These are phyloP conservation scores for Cladosporium sp. DNA, from an alignment of 2,329 filamentous ascomycete species.

Conservation along the genomic window DNA sequence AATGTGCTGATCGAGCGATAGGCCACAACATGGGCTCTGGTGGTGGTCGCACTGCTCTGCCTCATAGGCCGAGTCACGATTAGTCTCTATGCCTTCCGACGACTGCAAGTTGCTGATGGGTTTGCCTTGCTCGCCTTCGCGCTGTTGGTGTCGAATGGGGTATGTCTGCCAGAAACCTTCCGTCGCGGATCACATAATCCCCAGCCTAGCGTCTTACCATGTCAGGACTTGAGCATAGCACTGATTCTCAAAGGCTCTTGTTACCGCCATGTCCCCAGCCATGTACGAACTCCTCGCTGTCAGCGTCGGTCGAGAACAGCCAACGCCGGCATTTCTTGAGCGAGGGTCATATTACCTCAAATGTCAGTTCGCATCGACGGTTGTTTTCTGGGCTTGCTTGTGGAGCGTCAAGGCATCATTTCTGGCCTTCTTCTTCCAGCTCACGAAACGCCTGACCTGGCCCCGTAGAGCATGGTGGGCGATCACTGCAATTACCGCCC, in stretches of 20 bases:
- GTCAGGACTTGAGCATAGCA: neutral
- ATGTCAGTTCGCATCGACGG: slow-evolving; percentile 26
- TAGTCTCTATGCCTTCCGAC: slow-evolving; percentile 9
- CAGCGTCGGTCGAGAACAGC: neutral
- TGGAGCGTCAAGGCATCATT: slow-evolving; percentile 30
- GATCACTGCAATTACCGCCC: slow-evolving; percentile 21
- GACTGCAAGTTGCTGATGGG: slow-evolving; percentile 19
- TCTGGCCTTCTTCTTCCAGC: slow-evolving; percentile 25
- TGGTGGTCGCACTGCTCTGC: neutral
- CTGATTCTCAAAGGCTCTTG: slow-evolving; percentile 7
- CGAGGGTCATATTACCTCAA: slow-evolving; percentile 21
- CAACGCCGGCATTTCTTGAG: slow-evolving; percentile 13
- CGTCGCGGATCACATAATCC: neutral
- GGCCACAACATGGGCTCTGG: neutral
- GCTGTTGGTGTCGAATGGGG: no score
- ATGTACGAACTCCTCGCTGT: slow-evolving; percentile 21
- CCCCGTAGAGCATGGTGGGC: slow-evolving; percentile 27
- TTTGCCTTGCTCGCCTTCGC: slow-evolving; percentile 18
- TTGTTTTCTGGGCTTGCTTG: slow-evolving; percentile 29
- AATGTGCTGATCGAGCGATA: neutral
- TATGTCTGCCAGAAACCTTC: neutral
- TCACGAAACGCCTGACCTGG: slow-evolving; percentile 14
- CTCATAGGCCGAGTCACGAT: slow-evolving; percentile 14
- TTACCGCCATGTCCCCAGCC: slow-evolving; percentile 16
- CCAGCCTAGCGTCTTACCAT: neutral